Evolutionary conservation across 2,329 filamentous ascomycete species (phyloP).

Genomic region (Aspergillus fischeri): DNA sequence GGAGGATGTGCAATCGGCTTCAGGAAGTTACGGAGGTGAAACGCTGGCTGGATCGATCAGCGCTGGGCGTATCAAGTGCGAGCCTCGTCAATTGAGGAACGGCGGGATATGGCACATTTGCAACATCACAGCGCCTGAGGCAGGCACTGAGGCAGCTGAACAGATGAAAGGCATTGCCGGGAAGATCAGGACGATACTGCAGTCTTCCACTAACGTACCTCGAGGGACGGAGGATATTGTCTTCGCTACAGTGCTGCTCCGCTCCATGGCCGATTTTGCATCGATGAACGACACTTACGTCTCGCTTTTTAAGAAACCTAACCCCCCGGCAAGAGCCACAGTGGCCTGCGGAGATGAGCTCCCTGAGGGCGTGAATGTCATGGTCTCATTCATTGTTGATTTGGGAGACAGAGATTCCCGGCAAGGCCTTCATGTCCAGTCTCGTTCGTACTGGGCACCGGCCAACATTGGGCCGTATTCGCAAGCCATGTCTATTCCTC

Average conservation of each 20-base stretch:
- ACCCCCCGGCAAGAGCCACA: conserved; percentile 80
- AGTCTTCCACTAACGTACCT: conserved; percentile 1
- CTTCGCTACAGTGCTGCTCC: conserved; percentile 63
- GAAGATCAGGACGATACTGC: conserved; percentile 24
- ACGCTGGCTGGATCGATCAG: background rate
- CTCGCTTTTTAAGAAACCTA: conserved; percentile 68
- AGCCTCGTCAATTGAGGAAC: conserved; percentile 18
- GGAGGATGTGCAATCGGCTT: conserved; percentile 12
- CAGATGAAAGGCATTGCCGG: conserved; percentile 33
- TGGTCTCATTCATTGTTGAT: conserved; percentile 54
- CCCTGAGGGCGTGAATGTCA: conserved; percentile 56
- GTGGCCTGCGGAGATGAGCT: conserved; percentile 70
- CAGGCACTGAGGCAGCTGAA: conserved; percentile 35
- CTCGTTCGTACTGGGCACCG: conserved; percentile 92
- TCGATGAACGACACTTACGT: conserved; percentile 72
- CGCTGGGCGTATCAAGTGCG: background rate
- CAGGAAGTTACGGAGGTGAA: background rate
- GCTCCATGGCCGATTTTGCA: conserved; percentile 74
- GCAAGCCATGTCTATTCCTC: conserved; percentile 62
- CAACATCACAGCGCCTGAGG: conserved; percentile 37
- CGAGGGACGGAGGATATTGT: conserved; percentile 39
- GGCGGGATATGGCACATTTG: conserved; percentile 31
- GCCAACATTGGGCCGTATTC: conserved; percentile 98
- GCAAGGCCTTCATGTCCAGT: conserved; percentile 78
- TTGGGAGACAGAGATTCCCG: conserved; percentile 28